phyloP scores from a whole-genome alignment of 148 eudicot species.

The Vaccinium myrtillus region DNA sequence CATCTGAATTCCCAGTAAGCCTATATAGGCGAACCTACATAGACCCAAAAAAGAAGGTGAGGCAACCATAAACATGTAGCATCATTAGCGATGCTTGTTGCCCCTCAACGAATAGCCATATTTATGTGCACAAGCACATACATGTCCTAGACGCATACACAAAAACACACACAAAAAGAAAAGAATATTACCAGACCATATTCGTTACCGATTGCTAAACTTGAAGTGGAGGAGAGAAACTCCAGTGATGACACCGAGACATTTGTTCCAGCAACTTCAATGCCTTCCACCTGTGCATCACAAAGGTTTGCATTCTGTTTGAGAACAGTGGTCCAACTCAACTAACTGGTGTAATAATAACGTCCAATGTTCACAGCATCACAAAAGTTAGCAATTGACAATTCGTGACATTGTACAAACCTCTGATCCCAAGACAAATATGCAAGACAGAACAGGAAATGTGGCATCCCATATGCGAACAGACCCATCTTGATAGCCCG shows the following conservation, averaged over 20 bases:
- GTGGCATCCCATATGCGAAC: conserved; percentile 86
- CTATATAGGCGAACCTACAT: conserved; percentile 62
- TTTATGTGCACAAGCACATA: neutral
- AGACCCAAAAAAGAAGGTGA: conserved; percentile 10
- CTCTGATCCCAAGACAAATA: conserved; percentile 53
- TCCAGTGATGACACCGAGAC: conserved; percentile 82
- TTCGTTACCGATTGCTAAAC: conserved; percentile 66
- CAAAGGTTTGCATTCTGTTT: conserved; percentile 13
- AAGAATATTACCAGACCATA: conserved; percentile 61
- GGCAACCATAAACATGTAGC: conserved; percentile 9
- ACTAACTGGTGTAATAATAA: neutral
- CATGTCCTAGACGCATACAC: neutral
- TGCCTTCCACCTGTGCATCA: conserved; percentile 53
- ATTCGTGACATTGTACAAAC: conserved; percentile 34
- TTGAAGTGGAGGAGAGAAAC: conserved; percentile 49
- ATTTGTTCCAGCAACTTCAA: conserved; percentile 49
- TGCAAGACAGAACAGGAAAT: conserved; percentile 63
- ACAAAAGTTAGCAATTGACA: neutral
- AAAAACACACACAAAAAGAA: neutral
- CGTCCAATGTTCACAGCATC: neutral
- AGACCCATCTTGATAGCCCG: conserved; percentile 94
- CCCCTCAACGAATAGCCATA: neutral
- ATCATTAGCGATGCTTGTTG: neutral
- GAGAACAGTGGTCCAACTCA: conserved; percentile 4
- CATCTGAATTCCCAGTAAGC: conserved; percentile 38